Base-by-base conservation (phyloP, 2,329 filamentous ascomycete species). In the Sporothrix globosa region DNA sequence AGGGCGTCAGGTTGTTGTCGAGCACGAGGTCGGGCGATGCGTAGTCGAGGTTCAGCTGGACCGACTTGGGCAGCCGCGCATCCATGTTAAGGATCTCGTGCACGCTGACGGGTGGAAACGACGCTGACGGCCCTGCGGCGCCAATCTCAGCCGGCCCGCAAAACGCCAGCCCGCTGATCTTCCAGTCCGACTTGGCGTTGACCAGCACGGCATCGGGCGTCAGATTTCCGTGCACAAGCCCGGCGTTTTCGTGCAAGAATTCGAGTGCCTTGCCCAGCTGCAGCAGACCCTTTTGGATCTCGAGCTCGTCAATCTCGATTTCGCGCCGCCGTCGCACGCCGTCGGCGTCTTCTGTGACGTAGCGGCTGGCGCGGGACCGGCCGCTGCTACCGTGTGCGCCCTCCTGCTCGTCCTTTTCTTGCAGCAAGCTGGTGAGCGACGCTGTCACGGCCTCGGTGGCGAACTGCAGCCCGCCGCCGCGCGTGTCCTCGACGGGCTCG, bases 161-260 rank as follows among this genome's bases (percentile, higher is more conserved):
- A 79, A 97, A 99, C 0, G 91, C 88, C 52, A 99, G 86, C n/a
- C 95, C 96, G 75, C 93, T 95, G 72, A 99, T 92, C 79, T 99
- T 99, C 96, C 96, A 99, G 80, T 99, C 96, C 63, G 92, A 97
- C 90, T 99, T 99, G 53, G 92, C 88, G 81, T 99, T 99, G 80
- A 99, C 89, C 74, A 97, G 91, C 74, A 99, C 89, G 21, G 94
- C 92, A 74, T 98, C 95, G 0, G 96, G 96, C 0, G 94, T 98
- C 73, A 99, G 80, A 78, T 99, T 99, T 63, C 92, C 93, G 80
- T 99, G 96, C 0, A 98, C 92, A 65, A 99, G 85, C 0, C 74
- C 72, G 44, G 70, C 73, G 11, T 72, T 75, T 44, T 72, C 72
- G 70, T 74, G 76, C 71, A 78, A 69, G 60, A 76, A 73, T 69